Base-by-base conservation (phyloP, 108 stramenopile genomes). In the Aurantiochytrium sp. region DNA sequence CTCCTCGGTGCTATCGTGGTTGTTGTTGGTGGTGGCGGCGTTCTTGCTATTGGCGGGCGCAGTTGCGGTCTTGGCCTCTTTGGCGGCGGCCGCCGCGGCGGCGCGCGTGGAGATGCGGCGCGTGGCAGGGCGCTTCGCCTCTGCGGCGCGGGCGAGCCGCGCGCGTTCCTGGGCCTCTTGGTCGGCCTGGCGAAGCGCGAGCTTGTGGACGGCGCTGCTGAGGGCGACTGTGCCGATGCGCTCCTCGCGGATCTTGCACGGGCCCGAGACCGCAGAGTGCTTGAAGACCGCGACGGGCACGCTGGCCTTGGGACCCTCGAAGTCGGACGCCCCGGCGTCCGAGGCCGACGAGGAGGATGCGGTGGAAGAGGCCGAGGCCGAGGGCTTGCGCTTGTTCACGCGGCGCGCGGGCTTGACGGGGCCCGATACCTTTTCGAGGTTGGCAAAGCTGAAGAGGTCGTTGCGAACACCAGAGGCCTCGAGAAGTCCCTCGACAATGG, bases 281-380 rank as follows among this genome's bases (percentile, higher is more conserved):
- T 81, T 81, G 45, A 81, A 81, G 3, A 81, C 73, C 6, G 73
- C 39, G 73, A 81, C 73, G 39, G 73, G 73, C 21, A 81, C 45
- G 3, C 59, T 65, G 8, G 59, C 59, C 24, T 65, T 65, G 59
- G 59, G 59, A 3, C 8, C 24, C 8, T 65, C 59, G 8, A 19
- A 6, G 59, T 65, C 34, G 0, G 50, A 8, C 0, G 50, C 50
- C 12, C 12, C 50, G 3, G 50, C 50, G 3, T 8, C 50, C 8
- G 50, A 8, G 2, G 50, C 50, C 59, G 59, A 30, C 10, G 59
- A 30, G 27, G 24, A 30, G 1, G 59, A 65, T 15, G 27, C 15
- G 19, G 59, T 34, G 59, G 59, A 10, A 10, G 8, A 17, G 59
- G 22, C 2, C 15, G 50, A 52, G 15, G 50, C 50, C 1, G 50